These are phyloP conservation scores for Trichoderma harzianum DNA, from an alignment of 2,329 filamentous ascomycete genomes.

Conservation along the genomic window DNA sequence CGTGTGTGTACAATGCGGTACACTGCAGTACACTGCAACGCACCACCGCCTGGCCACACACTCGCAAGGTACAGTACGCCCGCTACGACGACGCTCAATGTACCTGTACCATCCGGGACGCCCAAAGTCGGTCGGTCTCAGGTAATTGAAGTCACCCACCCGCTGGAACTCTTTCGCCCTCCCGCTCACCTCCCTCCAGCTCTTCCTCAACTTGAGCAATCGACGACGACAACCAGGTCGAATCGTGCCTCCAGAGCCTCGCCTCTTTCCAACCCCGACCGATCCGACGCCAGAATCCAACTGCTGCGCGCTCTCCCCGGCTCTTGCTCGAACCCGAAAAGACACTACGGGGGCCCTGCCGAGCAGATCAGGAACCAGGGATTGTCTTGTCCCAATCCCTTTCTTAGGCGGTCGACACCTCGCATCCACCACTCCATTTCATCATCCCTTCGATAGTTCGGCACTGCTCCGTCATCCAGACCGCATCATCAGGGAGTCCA, in stretches of 20 bases:
- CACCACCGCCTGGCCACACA: not conserved
- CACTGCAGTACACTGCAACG: not conserved
- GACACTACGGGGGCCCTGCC: slow-evolving; percentile 4
- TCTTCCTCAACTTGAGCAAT: not conserved
- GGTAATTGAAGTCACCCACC: not conserved
- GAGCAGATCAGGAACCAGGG: slow-evolving; percentile 17
- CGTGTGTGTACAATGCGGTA: not conserved
- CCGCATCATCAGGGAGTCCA: not conserved
- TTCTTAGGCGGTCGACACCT: slow-evolving; percentile 17
- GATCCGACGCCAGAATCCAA: not conserved
- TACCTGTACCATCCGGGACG: not conserved
- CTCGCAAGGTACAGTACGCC: not conserved
- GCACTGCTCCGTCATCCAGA: slow-evolving; percentile 1
- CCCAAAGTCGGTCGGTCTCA: not conserved
- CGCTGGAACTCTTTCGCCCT: slow-evolving; percentile 11
- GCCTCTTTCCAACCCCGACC: slow-evolving; percentile 3
- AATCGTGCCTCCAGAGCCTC: not conserved
- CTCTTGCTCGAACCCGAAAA: not conserved
- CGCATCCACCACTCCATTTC: slow-evolving; percentile 7
- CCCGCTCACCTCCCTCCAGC: slow-evolving; percentile 20
- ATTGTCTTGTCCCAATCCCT: not conserved
- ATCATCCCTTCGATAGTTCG: slow-evolving; percentile 6
- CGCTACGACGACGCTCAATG: not conserved
- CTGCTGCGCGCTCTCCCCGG: not conserved
- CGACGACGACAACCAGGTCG: not conserved